These are phyloP conservation scores for Xanthoparmelia taractica DNA, from an alignment of 495 filamentous ascomycete genomes.

Conservation along the genomic window DNA sequence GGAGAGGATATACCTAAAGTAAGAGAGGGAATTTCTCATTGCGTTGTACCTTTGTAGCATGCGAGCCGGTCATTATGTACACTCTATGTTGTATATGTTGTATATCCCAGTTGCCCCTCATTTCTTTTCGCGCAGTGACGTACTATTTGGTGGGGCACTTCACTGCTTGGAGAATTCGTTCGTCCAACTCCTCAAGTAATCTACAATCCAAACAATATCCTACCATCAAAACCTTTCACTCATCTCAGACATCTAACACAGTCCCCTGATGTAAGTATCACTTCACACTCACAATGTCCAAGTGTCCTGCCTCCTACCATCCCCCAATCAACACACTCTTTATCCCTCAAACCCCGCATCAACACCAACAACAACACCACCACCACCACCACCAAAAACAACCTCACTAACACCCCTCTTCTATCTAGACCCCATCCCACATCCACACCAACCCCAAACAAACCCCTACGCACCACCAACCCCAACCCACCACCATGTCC, in stretches of 20 bases:
- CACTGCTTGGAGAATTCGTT: neutral
- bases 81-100: no score
- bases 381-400: neutral
- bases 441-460: neutral
- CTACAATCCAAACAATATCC: neutral
- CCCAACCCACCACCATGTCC: conserved; percentile 41
- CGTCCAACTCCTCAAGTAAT: neutral
- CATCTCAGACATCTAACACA: neutral
- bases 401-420: no score
- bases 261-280: neutral
- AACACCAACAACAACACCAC: no score
- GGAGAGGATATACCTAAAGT: no score
- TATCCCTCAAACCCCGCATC: neutral
- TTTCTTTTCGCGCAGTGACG: no score
- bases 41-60: neutral
- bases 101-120: no score
- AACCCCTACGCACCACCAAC: neutral
- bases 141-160: conserved; percentile 17
- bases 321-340: neutral
- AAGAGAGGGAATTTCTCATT: neutral
- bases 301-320: neutral
- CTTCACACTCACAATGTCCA: neutral
- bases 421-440: no score
- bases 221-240: no score
- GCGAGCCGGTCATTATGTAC: neutral